Evolutionary conservation across 2,329 filamentous ascomycete genomes (phyloP).

Genomic region (Thielaviopsis populi): DNA sequence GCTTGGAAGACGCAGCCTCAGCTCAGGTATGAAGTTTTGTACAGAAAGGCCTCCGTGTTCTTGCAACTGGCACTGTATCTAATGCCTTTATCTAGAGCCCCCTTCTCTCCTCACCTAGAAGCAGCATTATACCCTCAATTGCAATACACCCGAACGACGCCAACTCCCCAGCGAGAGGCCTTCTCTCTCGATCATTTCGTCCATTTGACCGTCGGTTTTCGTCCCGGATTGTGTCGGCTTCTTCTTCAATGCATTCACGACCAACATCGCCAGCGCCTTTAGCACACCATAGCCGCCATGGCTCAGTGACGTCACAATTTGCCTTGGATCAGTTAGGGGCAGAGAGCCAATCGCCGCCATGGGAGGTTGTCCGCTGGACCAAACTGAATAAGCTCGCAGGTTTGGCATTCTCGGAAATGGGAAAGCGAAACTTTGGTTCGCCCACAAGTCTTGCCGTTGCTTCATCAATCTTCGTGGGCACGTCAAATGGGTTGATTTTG

Average conservation of each 20-base stretch:
- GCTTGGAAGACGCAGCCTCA: conserved; percentile 73
- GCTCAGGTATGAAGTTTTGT: conserved; percentile 45
- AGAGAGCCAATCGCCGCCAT: conserved; percentile 64
- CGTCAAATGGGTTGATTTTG: conserved; percentile 83
- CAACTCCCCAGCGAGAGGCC: conserved; percentile 44
- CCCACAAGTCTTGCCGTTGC: conserved; percentile 84
- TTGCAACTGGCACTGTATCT: not conserved
- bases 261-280: conserved; percentile 65
- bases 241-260: conserved; percentile 42
- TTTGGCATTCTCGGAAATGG: conserved; percentile 83
- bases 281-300: conserved; percentile 62
- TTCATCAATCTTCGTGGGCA: conserved; percentile 77
- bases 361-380: conserved; percentile 96
- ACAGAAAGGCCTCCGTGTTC: conserved; percentile 20
- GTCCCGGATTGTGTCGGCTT: conserved; percentile 58
- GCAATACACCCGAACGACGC: conserved; percentile 49
- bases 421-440: conserved; percentile 79
- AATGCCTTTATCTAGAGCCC: conserved; percentile 34
- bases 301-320: conserved; percentile 60
- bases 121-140: conserved; percentile 55
- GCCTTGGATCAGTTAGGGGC: conserved; percentile 46
- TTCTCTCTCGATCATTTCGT: conserved; percentile 48
- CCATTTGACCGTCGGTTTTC: conserved; percentile 94
- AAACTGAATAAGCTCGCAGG: conserved; percentile 77
- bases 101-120: conserved; percentile 50